Evolutionary conservation across 495 filamentous ascomycete species (phyloP).

Genomic region (Melanomma pulvis-pyrius): DNA sequence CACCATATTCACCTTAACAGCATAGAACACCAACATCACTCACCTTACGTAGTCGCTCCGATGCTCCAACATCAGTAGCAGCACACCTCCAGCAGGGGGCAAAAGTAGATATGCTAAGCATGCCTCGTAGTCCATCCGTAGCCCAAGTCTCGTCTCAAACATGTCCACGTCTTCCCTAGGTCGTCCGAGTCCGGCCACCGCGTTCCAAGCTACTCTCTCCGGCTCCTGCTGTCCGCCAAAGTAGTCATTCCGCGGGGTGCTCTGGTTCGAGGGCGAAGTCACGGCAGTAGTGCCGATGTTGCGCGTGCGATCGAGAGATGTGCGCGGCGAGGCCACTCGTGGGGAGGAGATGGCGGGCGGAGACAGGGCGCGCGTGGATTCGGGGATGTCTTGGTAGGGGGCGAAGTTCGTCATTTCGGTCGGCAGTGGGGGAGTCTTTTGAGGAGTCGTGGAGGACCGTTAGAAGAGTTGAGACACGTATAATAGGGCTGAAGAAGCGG

Average conservation of each 20-base stretch:
- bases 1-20: constrained; percentile 1
- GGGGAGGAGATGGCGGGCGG: constrained; percentile 60
- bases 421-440: neutral
- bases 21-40: neutral
- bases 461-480: constrained; percentile 11
- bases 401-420: constrained; percentile 65
- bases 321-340: constrained; percentile 51
- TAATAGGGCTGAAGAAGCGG: constrained; percentile 22
- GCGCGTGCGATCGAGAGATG: constrained; percentile 43
- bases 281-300: constrained; percentile 39
- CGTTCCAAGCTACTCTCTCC: constrained; percentile 42
- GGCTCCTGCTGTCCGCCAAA: constrained; percentile 36
- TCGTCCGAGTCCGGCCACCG: constrained; percentile 33
- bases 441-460: neutral
- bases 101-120: constrained; percentile 85
- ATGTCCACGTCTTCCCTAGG: constrained; percentile 52
- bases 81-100: constrained; percentile 83
- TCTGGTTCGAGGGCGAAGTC: constrained; percentile 17
- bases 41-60: constrained; percentile 97
- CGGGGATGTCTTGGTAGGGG: constrained; percentile 89
- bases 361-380: constrained; percentile 71
- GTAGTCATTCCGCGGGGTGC: constrained; percentile 11
- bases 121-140: constrained; percentile 78
- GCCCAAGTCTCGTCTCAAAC: constrained; percentile 72
- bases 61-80: constrained; percentile 82